These are phyloP conservation scores for Phialemonium atrogriseum DNA, from an alignment of 2,329 filamentous ascomycete genomes.

Conservation along the genomic window DNA sequence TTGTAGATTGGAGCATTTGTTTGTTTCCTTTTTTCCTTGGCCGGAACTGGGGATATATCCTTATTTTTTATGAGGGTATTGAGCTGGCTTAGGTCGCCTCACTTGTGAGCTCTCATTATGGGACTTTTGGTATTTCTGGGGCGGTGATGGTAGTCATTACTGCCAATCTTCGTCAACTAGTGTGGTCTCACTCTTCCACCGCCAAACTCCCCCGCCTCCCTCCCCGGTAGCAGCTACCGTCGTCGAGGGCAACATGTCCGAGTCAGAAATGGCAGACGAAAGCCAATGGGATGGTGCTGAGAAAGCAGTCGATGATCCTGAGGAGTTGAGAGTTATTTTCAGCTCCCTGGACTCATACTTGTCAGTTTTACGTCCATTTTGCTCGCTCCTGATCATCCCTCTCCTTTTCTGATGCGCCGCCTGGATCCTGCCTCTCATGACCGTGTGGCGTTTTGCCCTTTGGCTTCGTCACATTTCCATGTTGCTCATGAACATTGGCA, in stretches of 20 bases:
- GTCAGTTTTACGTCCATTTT: conserved; percentile 44
- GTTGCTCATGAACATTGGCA: too few relatives aligned
- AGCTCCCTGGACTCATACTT: conserved; percentile 81
- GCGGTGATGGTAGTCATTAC: too few relatives aligned
- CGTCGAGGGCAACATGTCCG: neutral
- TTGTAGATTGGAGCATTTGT: too few relatives aligned
- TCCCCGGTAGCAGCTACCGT: neutral
- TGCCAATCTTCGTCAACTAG: too few relatives aligned
- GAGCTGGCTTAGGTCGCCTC: too few relatives aligned
- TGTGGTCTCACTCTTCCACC: too few relatives aligned
- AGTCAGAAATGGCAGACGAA: conserved; percentile 22
- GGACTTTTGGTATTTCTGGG: too few relatives aligned
- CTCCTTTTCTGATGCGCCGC: neutral
- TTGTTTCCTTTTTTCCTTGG: too few relatives aligned
- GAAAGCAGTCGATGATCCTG: conserved; percentile 62
- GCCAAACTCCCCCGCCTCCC: neutral
- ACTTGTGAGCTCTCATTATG: too few relatives aligned
- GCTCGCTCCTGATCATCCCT: conserved; percentile 1
- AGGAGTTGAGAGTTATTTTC: conserved; percentile 74
- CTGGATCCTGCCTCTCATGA: conserved; percentile 1
- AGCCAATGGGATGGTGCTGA: conserved; percentile 53
- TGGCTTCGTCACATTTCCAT: too few relatives aligned
- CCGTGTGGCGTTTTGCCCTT: conserved; percentile 3
- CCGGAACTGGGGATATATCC: too few relatives aligned
- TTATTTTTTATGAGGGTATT: too few relatives aligned